Percentiles rank a stretch among this genome's conserved stretches.
phyloP scores from a whole-genome alignment of 2,329 filamentous ascomycete genomes.

The Fusarium miscanthi region DNA sequence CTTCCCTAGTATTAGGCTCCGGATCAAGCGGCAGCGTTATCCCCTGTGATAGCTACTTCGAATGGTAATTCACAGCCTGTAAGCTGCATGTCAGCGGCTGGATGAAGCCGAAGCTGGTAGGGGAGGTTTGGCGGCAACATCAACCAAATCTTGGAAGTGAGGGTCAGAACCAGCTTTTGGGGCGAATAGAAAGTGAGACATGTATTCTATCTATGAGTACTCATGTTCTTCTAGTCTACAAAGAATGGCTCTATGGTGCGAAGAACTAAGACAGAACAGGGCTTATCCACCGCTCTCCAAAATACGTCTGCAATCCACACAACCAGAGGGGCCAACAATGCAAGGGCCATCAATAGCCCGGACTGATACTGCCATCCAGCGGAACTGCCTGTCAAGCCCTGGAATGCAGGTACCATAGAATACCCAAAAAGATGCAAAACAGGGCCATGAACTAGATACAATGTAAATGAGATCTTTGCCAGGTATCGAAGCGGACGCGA shows the following conservation, averaged over 20 bases:
- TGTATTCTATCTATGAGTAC: rapidly evolving
- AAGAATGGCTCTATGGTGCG: background rate
- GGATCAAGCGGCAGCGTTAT: background rate
- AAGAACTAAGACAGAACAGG: background rate
- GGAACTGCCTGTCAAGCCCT: background rate
- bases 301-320: background rate
- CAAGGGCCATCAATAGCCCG: background rate
- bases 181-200: rapidly evolving
- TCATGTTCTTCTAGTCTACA: background rate
- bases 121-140: too few relatives aligned
- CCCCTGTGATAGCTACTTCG: background rate
- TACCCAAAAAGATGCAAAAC: background rate
- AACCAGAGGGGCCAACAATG: background rate
- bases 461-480: background rate
- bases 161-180: background rate
- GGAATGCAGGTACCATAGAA: background rate
- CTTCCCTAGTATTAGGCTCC: background rate
- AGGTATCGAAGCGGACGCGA: background rate
- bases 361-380: background rate
- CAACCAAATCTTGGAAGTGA: too few relatives aligned
- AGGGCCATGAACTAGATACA: background rate
- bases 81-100: background rate
- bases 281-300: background rate
- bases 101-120: background rate
- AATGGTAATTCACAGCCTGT: background rate